Evolutionary conservation across 2,329 filamentous ascomycete species (phyloP).

Genomic region (Arthrobotrys musiformis): DNA sequence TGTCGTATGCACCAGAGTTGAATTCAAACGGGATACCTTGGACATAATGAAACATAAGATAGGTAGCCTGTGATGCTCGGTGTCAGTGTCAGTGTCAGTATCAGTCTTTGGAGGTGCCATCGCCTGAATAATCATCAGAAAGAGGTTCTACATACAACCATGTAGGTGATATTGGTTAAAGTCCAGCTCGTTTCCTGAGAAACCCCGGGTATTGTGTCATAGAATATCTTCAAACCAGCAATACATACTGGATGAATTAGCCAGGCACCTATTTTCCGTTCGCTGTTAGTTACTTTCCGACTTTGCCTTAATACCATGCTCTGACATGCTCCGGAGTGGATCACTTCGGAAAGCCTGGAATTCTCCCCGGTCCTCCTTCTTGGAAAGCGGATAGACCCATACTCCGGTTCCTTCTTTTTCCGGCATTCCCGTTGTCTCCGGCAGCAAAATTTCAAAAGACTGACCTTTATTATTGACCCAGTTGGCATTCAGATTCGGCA

Average conservation of each 20-base stretch:
- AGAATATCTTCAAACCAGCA: conserved; percentile 89
- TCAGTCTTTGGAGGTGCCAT: not conserved
- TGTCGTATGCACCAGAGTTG: conserved; percentile 97
- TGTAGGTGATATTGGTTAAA: conserved; percentile 97
- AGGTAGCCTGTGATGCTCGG: conserved; percentile 72
- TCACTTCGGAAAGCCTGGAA: conserved; percentile 13
- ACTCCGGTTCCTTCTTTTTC: not conserved
- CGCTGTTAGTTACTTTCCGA: conserved; percentile 21
- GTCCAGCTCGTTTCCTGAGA: conserved; percentile 99
- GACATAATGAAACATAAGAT: conserved; percentile 99
- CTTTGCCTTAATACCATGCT: not conserved
- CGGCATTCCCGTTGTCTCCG: conserved; percentile 4
- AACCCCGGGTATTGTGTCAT: conserved; percentile 93
- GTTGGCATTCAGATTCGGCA: conserved; percentile 96
- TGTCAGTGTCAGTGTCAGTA: not conserved
- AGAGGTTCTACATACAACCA: conserved; percentile 70
- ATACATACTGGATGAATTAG: conserved; percentile 96
- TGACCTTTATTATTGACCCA: conserved; percentile 99
- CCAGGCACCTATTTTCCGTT: conserved; percentile 79
- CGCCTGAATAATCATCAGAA: not conserved
- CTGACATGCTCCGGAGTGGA: not conserved
- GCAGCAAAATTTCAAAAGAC: conserved; percentile 59
- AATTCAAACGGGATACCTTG: conserved; percentile 98
- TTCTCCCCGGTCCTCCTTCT: not conserved
- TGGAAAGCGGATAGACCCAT: not conserved